A percentile compares a stretch with the other conserved stretches of the same genome.
Conservation (phyloP, 2,329 filamentous ascomycete species). For the Leptographium galeiforme region DNA sequence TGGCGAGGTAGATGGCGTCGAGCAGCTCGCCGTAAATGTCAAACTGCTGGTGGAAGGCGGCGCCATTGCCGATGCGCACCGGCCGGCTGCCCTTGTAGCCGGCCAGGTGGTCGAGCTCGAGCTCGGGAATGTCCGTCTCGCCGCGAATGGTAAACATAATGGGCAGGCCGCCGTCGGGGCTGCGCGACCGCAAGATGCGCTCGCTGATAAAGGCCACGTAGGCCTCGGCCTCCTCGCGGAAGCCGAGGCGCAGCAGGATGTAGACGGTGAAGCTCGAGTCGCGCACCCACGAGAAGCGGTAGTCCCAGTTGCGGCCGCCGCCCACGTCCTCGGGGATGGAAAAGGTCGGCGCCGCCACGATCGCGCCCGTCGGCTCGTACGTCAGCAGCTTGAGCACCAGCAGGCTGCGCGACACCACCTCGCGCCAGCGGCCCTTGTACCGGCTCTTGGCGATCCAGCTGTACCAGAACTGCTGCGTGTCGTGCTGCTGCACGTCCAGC, state of each 20-base stretch:
- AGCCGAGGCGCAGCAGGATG: conserved; percentile 62
- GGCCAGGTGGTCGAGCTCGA: conserved; percentile 55
- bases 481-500: conserved; percentile 50
- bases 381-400: conserved; percentile 66
- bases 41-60: conserved; percentile 62
- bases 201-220: conserved; percentile 71
- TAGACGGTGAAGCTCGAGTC: conserved; percentile 70
- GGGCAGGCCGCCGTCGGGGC: conserved; percentile 48
- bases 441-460: conserved; percentile 58
- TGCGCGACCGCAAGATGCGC: conserved; percentile 49
- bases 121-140: conserved; percentile 59
- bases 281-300: conserved; percentile 66
- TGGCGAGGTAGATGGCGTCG: conserved; percentile 65
- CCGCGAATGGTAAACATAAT: conserved; percentile 76
- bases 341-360: conserved; percentile 64
- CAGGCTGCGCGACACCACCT: conserved; percentile 57
- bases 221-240: conserved; percentile 60
- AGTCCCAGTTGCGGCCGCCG: conserved; percentile 54
- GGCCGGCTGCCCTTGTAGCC: conserved; percentile 59
- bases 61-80: conserved; percentile 65
- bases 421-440: conserved; percentile 60
- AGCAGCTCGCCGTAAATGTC: conserved; percentile 71
- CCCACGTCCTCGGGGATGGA: conserved; percentile 64
- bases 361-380: conserved; percentile 66
- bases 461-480: conserved; percentile 60